Evolutionary conservation across 1,139 yeast species (phyloP).

Genomic region (Yamadazyma atlantica): DNA sequence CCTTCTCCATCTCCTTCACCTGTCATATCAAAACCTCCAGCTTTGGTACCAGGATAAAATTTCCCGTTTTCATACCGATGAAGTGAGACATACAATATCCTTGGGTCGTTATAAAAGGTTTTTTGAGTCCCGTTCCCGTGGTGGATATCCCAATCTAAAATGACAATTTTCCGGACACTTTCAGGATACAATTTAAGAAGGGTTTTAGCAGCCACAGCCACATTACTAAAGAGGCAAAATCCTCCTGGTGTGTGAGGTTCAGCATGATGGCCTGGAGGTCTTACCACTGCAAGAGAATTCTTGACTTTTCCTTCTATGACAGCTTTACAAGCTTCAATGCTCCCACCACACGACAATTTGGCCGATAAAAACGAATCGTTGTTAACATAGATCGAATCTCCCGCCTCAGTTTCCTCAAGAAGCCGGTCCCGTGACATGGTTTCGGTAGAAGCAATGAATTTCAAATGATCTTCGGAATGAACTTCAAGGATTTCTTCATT

Average conservation of each 20-base stretch:
- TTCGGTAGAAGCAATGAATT: conserved; percentile 73
- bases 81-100: conserved; percentile 85
- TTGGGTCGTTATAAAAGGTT: conserved; percentile 83
- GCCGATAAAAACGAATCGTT: conserved; percentile 90
- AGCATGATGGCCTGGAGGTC: conserved; percentile 99
- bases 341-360: conserved; percentile 92
- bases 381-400: conserved; percentile 94
- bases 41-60: conserved; percentile 90
- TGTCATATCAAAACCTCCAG: conserved; percentile 73
- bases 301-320: conserved; percentile 92
- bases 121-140: conserved; percentile 98
- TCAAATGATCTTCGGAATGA: conserved; percentile 79
- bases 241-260: conserved; percentile 98
- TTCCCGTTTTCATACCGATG: conserved; percentile 92
- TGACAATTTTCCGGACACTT: conserved; percentile 76
- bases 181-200: conserved; percentile 84
- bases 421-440: conserved; percentile 77
- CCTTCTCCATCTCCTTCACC: conserved; percentile 92
- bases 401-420: conserved; percentile 81
- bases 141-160: conserved; percentile 97
- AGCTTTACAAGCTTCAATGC: conserved; percentile 94
- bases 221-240: conserved; percentile 92
- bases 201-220: conserved; percentile 93
- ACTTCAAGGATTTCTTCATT: conserved; percentile 84
- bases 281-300: conserved; percentile 88